phyloP scores from a whole-genome alignment of 2,329 filamentous ascomycete genomes.

The Colletotrichum eremochloae region DNA sequence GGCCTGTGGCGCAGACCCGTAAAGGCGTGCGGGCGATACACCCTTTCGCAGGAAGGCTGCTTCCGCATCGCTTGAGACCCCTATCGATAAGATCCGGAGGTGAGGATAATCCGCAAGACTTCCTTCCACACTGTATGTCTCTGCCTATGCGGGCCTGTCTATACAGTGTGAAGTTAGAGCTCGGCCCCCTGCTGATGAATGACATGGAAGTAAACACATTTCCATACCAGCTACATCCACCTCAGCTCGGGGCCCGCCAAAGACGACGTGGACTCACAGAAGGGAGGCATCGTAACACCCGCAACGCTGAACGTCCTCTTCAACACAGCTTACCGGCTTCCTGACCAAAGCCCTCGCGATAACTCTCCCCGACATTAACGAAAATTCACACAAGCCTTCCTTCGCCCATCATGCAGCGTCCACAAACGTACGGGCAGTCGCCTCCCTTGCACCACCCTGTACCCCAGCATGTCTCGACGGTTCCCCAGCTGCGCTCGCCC shows the following conservation, averaged over 20 bases:
- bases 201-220: constrained; percentile 48
- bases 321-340: not conserved
- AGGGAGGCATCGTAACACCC: constrained; percentile 32
- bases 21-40: constrained; percentile 18
- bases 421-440: constrained; percentile 84
- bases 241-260: constrained; percentile 35
- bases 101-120: not conserved
- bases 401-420: constrained; percentile 80
- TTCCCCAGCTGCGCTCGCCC: constrained; percentile 95
- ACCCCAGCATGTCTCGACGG: constrained; percentile 97
- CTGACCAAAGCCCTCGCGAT: not conserved
- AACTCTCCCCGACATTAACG: not conserved
- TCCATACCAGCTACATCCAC: constrained; percentile 43
- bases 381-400: constrained; percentile 36
- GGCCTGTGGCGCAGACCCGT: constrained; percentile 39
- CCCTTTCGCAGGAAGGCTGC: constrained; percentile 21
- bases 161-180: constrained; percentile 7
- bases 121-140: not conserved
- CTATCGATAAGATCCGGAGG: constrained; percentile 34
- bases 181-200: constrained; percentile 23
- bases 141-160: rapidly evolving
- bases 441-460: constrained; percentile 97
- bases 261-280: constrained; percentile 35
- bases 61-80: not conserved
- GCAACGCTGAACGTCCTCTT: constrained; percentile 4